Conservation (phyloP, 1,139 yeast genomes). For the Candida tunisiensis region DNA sequence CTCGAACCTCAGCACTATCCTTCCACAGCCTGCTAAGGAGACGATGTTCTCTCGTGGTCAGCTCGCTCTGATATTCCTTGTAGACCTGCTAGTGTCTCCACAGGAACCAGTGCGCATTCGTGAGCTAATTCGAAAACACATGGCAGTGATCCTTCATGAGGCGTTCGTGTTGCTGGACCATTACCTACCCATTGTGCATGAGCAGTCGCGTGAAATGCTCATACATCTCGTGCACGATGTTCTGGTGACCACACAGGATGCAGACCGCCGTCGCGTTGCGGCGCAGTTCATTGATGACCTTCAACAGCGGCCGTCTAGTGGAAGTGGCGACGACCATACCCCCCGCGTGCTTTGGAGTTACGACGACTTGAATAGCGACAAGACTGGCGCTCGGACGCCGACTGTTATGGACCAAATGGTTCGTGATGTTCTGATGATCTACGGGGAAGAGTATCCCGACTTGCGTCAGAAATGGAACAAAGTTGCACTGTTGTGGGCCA, state of each 20-base stretch:
- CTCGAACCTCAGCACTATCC: conserved; percentile 45
- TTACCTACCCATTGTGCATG: conserved; percentile 66
- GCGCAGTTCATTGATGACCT: conserved; percentile 16
- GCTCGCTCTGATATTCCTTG: conserved; percentile 66
- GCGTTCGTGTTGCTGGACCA: conserved; percentile 75
- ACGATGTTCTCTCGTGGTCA: conserved; percentile 81
- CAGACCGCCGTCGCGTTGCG: conserved; percentile 36
- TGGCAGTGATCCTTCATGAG: conserved; percentile 73
- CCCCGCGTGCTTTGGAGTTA: conserved; percentile 57
- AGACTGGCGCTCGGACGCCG: conserved; percentile 55
- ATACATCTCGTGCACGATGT: conserved; percentile 57
- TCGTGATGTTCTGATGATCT: conserved; percentile 42
- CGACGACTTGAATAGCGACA: conserved; percentile 38
- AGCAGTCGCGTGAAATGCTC: conserved; percentile 64
- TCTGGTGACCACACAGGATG: too few relatives aligned
- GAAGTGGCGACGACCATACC: too few relatives aligned
- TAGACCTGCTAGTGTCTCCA: conserved; percentile 46
- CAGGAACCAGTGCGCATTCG: conserved; percentile 17
- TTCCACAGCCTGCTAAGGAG: conserved; percentile 48
- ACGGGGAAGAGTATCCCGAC: conserved; percentile 30
- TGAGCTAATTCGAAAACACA: too few relatives aligned
- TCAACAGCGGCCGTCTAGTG: too few relatives aligned
- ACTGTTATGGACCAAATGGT: conserved; percentile 71
- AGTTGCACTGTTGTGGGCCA: conserved; percentile 82
- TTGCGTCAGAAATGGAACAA: conserved; percentile 75